Base-by-base conservation (phyloP, 768 basidiomycete genomes). In the Pleurotus tuoliensis region DNA sequence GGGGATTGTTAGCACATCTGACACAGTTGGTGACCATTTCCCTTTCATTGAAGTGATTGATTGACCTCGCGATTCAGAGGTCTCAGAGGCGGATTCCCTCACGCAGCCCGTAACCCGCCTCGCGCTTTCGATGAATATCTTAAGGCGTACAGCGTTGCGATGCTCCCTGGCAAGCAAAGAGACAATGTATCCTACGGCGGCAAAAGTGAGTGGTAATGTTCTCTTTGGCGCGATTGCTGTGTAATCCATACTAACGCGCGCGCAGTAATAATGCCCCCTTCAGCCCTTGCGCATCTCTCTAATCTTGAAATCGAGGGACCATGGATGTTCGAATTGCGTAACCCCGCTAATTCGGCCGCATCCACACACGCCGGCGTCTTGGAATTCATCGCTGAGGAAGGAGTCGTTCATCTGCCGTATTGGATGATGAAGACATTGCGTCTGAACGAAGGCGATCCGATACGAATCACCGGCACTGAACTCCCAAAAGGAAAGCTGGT, bases 351-450 rank as follows among this genome's bases (percentile, higher is more conserved):
- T 73, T 79, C 81, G 51, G 91, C 84, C 34, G 90, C 82, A 54
- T 94, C 83, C 18, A 98, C 97, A 1, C 93, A 99, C 67, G 92
- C 91, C 1, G 97, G 97, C 77, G 97, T 99, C 24, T 82, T 99
- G 25, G 97, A 99, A 68, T 99, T 99, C 72, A 98, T 98, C 61
- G 96, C 97, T 2, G 89, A 97, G 56, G 96, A 98, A 70, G 97
- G 97, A 11, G 80, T 90, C 12, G 95, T 95, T 2, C 90, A 98
- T 76, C 78, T 99, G 13, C 97, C 97, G 0, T 90, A 94, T 63
- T 99, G 97, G 97, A 96, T 99, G 92, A 99, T 99, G 96, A 94
- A 90, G 75, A 94, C 93, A 4, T 76, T 99, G 16, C 84, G 92
- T 24, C 73, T 99, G 24, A 87, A 87, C 55, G 97, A 99, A 72